phyloP scores from a whole-genome alignment of 495 filamentous ascomycete species.

The Neurospora sp. region DNA sequence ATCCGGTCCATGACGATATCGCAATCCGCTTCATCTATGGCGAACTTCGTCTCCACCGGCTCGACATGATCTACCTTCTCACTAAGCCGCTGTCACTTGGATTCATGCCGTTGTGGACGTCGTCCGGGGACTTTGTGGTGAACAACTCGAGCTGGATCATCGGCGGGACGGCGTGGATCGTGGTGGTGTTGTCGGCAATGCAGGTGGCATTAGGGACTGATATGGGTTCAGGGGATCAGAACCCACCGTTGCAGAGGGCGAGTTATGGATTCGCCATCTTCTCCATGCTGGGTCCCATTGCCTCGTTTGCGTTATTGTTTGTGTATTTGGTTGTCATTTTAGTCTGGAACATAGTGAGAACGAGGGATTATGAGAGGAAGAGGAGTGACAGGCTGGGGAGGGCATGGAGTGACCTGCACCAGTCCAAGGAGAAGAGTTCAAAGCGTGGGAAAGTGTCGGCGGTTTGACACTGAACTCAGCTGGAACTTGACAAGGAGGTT shows the following conservation, averaged over 20 bases:
- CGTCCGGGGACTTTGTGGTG: slow-evolving; percentile 27
- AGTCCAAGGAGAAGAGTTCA: background rate
- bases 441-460: background rate
- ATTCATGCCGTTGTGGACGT: slow-evolving; percentile 19
- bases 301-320: background rate
- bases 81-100: slow-evolving; percentile 4
- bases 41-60: slow-evolving; percentile 34
- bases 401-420: background rate
- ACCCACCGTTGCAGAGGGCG: slow-evolving; percentile 31
- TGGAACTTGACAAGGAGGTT: background rate
- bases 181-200: slow-evolving; percentile 47
- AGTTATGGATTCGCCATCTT: slow-evolving; percentile 48
- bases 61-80: slow-evolving; percentile 27
- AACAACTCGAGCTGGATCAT: slow-evolving; percentile 40
- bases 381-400: background rate
- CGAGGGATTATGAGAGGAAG: background rate
- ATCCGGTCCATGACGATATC: slow-evolving; percentile 19
- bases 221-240: background rate
- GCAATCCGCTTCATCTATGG: slow-evolving; percentile 36
- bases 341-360: background rate
- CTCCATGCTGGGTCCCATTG: slow-evolving; percentile 27
- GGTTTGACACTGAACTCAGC: background rate
- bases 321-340: background rate
- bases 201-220: slow-evolving; percentile 44
- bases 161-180: slow-evolving; percentile 38